These are phyloP conservation scores for Colletotrichum liaoningense DNA, from an alignment of 2,329 filamentous ascomycete genomes.

Conservation along the genomic window DNA sequence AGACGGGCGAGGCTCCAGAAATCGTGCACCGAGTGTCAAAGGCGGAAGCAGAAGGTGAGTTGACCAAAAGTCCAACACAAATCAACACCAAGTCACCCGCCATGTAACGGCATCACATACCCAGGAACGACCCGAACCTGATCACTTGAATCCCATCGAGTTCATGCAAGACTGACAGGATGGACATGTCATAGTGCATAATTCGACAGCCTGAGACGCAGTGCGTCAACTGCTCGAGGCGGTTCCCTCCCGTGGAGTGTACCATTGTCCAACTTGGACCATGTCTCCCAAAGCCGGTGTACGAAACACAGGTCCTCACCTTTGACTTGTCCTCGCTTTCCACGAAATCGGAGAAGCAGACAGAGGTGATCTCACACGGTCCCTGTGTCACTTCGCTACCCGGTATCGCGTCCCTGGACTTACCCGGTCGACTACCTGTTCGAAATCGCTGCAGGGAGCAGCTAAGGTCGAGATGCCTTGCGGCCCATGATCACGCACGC, in stretches of 20 bases:
- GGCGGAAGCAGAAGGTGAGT: slow-evolving; percentile 37
- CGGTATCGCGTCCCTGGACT: not conserved
- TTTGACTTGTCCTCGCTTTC: slow-evolving; percentile 25
- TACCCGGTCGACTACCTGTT: not conserved
- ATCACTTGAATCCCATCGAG: not conserved
- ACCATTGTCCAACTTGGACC: slow-evolving; percentile 22
- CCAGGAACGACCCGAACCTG: not conserved
- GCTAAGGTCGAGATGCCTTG: not conserved
- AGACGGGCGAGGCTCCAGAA: slow-evolving; percentile 33
- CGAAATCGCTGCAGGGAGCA: not conserved
- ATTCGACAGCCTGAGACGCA: slow-evolving; percentile 20
- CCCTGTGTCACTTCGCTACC: not conserved
- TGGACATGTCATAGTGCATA: slow-evolving; percentile 31
- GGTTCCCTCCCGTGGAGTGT: slow-evolving; percentile 36
- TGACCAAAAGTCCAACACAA: not conserved
- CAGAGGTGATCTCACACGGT: not conserved
- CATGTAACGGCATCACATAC: not conserved
- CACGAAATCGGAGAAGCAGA: slow-evolving; percentile 3
- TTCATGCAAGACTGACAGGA: not conserved
- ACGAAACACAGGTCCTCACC: slow-evolving; percentile 29
- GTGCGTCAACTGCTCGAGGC: slow-evolving; percentile 36
- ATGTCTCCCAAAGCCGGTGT: slow-evolving; percentile 12
- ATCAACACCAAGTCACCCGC: not conserved
- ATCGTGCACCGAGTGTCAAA: slow-evolving; percentile 37
- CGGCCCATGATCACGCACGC: not conserved